Percentiles rank a stretch among this genome's conserved stretches.
phyloP scores from a whole-genome alignment of 2,329 filamentous ascomycete species.

The Dactylonectria macrodidyma region DNA sequence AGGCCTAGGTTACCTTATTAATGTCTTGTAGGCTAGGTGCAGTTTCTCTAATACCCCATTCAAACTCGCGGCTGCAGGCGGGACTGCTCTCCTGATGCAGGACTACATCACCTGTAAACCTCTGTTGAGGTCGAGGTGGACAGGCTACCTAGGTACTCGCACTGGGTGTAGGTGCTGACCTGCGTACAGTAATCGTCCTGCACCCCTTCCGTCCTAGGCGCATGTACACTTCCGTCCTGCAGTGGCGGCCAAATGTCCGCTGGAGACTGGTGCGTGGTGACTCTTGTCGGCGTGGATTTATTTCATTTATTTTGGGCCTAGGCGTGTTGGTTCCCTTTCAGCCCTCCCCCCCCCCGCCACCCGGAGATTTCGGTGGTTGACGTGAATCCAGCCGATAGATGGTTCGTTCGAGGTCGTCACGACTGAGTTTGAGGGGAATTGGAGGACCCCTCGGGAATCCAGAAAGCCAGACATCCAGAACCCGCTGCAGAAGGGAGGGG shows the following conservation, averaged over 20 bases:
- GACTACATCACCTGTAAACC: neutral
- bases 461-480: slow-evolving; percentile 22
- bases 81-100: neutral
- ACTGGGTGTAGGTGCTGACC: neutral
- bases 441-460: slow-evolving; percentile 41
- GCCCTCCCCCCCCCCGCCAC: slow-evolving; percentile 4
- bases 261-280: neutral
- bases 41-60: neutral
- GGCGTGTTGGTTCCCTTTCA: slow-evolving; percentile 9
- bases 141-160: neutral
- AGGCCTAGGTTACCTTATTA: slow-evolving; percentile 4
- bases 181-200: neutral
- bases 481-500: slow-evolving; percentile 20
- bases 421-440: slow-evolving; percentile 47
- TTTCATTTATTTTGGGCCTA: neutral
- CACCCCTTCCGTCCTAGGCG: neutral
- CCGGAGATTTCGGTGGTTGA: slow-evolving; percentile 25
- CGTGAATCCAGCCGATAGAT: slow-evolving; percentile 6
- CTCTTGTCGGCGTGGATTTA: slow-evolving; percentile 1
- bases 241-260: neutral
- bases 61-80: neutral
- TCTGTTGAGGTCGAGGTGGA: neutral
- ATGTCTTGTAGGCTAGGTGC: slow-evolving; percentile 17
- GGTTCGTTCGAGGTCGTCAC: slow-evolving; percentile 14
- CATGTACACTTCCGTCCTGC: neutral